phyloP scores from a whole-genome alignment of 345 rosid genomes.

The Murraya paniculata region DNA sequence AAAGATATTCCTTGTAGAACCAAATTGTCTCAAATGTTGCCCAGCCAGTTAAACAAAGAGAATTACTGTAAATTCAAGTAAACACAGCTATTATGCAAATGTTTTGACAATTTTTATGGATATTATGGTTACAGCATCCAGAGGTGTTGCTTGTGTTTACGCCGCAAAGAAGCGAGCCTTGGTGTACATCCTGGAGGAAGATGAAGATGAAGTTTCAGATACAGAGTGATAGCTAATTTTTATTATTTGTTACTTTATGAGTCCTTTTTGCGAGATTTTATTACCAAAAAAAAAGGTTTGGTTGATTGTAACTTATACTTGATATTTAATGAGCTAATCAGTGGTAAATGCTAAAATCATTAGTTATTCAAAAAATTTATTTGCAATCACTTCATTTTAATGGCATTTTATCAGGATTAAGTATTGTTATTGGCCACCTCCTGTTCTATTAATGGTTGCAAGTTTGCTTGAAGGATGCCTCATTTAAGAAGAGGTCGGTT shows the following conservation, averaged over 20 bases:
- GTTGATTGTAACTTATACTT: not conserved
- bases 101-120: not conserved
- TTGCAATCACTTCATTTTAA: not conserved
- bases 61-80: not conserved
- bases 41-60: not conserved
- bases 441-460: not conserved
- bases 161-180: constrained; percentile 68
- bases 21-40: not conserved
- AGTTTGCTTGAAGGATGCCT: not conserved
- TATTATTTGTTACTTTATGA: not conserved
- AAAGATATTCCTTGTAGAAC: not conserved
- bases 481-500: not conserved
- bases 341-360: not conserved
- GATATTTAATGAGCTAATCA: not conserved
- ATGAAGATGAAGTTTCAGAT: constrained; percentile 65
- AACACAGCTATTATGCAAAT: not conserved
- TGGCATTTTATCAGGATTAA: not conserved
- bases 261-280: not conserved
- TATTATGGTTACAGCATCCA: constrained; percentile 44
- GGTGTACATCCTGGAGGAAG: constrained; percentile 69
- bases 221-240: constrained; percentile 20
- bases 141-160: constrained; percentile 74
- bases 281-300: not conserved
- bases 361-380: not conserved
- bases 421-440: not conserved